Conservation (phyloP, 805 yeast species). For the Tanozyma kutaoensis region DNA sequence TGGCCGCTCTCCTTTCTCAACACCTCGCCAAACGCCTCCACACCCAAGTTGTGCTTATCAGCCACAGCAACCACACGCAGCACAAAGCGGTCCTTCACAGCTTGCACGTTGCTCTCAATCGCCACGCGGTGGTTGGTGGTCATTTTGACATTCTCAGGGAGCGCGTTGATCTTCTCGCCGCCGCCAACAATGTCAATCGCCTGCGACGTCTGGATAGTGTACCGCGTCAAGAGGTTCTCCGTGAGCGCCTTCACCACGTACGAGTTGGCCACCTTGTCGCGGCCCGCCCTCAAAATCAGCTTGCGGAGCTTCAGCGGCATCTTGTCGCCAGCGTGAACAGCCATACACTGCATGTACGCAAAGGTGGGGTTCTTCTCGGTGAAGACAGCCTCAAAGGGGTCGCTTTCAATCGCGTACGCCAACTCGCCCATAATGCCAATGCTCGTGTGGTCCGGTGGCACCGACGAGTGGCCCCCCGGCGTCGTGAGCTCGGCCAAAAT, state of each 20-base stretch:
- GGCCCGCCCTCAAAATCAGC: conserved; percentile 21
- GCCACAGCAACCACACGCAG: conserved; percentile 29
- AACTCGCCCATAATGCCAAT: conserved; percentile 63
- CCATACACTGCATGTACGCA: conserved; percentile 46
- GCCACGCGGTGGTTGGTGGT: conserved; percentile 54
- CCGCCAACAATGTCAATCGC: conserved; percentile 58
- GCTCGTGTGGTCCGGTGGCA: conserved; percentile 73
- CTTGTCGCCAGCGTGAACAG: conserved; percentile 28
- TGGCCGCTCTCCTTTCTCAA: no score
- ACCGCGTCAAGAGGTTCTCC: conserved; percentile 11
- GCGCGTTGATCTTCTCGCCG: conserved; percentile 65
- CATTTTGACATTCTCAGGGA: conserved; percentile 50
- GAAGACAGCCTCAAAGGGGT: conserved; percentile 36
- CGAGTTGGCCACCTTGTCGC: conserved; percentile 19
- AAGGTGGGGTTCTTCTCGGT: conserved; percentile 47
- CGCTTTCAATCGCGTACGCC: conserved; percentile 39
- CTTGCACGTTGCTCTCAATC: conserved; percentile 36
- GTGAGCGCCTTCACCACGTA: conserved; percentile 16
- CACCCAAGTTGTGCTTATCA: conserved; percentile 32
- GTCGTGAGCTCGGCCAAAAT: conserved; percentile 34
- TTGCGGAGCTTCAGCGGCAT: conserved; percentile 11
- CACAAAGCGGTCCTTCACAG: conserved; percentile 24
- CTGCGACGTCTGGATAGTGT: conserved; percentile 46
- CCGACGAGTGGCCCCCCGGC: conserved; percentile 70
- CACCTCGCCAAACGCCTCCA: no score